Evolutionary conservation across 1,139 yeast genomes (phyloP).

Genomic region (Diutina ranongensis): DNA sequence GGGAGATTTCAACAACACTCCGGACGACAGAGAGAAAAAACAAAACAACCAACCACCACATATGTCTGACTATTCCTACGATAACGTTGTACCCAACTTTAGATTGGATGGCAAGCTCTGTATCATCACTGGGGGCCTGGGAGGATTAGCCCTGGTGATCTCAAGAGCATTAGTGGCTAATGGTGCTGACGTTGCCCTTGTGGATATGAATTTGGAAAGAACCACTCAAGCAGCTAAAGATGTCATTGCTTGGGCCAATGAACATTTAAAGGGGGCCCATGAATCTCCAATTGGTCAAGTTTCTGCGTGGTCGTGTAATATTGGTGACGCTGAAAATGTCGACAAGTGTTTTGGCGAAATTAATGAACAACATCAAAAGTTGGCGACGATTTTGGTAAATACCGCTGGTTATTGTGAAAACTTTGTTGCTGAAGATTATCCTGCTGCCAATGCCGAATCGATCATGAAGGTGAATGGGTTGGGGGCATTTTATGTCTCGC

Average conservation of each 20-base stretch:
- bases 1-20: too few relatives aligned
- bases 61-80: slow-evolving; percentile 23
- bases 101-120: slow-evolving; percentile 65
- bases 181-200: slow-evolving; percentile 60
- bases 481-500: slow-evolving; percentile 62
- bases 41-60: too few relatives aligned
- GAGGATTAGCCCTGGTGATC: slow-evolving; percentile 62
- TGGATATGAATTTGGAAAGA: slow-evolving; percentile 56
- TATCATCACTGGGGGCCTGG: slow-evolving; percentile 74
- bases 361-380: slow-evolving; percentile 35
- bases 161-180: slow-evolving; percentile 46
- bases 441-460: slow-evolving; percentile 56
- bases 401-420: slow-evolving; percentile 56
- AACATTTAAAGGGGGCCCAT: slow-evolving; percentile 28
- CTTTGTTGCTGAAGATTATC: slow-evolving; percentile 61
- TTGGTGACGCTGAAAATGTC: slow-evolving; percentile 54
- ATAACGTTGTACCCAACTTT: slow-evolving; percentile 41
- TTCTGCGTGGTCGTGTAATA: slow-evolving; percentile 68
- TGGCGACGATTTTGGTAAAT: slow-evolving; percentile 58
- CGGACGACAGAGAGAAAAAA: too few relatives aligned
- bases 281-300: slow-evolving; percentile 35
- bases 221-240: slow-evolving; percentile 51
- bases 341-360: slow-evolving; percentile 41
- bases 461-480: slow-evolving; percentile 62
- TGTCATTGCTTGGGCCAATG: slow-evolving; percentile 42